phyloP scores from a whole-genome alignment of 179 eudicot genomes.

The Camellia oleifera region DNA sequence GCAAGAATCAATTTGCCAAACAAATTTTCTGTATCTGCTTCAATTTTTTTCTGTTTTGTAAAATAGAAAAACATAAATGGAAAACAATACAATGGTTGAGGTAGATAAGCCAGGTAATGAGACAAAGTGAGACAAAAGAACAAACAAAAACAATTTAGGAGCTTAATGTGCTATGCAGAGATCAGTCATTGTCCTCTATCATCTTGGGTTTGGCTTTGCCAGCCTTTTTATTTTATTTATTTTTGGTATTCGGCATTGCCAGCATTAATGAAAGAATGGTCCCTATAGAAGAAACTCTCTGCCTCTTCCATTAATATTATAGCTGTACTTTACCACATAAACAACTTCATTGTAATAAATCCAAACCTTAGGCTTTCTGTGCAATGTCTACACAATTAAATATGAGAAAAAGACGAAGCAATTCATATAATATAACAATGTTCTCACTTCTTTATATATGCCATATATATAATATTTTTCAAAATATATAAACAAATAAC shows the following conservation, averaged over 20 bases:
- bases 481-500: background rate
- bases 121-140: conserved; percentile 14
- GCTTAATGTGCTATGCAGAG: background rate
- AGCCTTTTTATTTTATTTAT: background rate
- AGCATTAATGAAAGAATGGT: conserved; percentile 15
- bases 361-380: background rate
- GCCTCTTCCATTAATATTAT: conserved; percentile 5
- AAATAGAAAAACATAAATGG: too few relatives aligned
- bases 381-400: background rate
- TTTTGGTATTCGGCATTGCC: background rate
- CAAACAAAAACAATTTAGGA: background rate
- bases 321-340: background rate
- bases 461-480: background rate
- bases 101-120: background rate
- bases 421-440: background rate
- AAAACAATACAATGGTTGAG: background rate
- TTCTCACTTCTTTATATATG: background rate
- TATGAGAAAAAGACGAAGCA: background rate
- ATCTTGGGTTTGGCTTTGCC: background rate
- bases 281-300: background rate
- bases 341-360: background rate
- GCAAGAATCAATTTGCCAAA: too few relatives aligned
- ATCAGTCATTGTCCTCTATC: conserved; percentile 6
- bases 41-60: background rate
- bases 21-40: too few relatives aligned